Conservation (phyloP, 495 filamentous ascomycete species). For the Choiromyces venosus region DNA sequence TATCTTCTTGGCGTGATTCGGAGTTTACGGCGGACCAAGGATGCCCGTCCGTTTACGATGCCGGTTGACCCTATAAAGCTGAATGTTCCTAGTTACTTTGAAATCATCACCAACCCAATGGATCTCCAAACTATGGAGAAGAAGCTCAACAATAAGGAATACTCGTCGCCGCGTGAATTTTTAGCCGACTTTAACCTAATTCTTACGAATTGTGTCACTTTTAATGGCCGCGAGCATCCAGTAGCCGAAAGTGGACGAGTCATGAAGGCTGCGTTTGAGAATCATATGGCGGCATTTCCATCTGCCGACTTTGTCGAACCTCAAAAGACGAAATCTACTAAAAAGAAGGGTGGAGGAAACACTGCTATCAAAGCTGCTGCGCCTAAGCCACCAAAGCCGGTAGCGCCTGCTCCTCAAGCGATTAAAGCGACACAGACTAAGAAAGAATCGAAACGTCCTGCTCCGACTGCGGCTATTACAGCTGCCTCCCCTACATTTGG, state of each 20-base stretch:
- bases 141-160: slow-evolving; percentile 57
- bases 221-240: slow-evolving; percentile 74
- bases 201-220: slow-evolving; percentile 65
- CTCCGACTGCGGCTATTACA: slow-evolving; percentile 51
- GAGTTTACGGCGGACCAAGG: slow-evolving; percentile 74
- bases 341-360: slow-evolving; percentile 49
- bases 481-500: slow-evolving; percentile 63
- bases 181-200: slow-evolving; percentile 68
- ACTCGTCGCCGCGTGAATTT: slow-evolving; percentile 59
- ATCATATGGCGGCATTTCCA: slow-evolving; percentile 52
- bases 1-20: slow-evolving; percentile 53
- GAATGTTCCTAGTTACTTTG: slow-evolving; percentile 65
- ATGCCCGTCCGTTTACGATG: slow-evolving; percentile 62
- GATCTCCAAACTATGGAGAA: slow-evolving; percentile 76
- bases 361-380: slow-evolving; percentile 46
- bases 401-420: slow-evolving; percentile 36
- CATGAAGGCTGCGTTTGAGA: slow-evolving; percentile 58
- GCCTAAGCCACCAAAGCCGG: slow-evolving; percentile 24
- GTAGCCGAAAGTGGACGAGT: slow-evolving; percentile 60
- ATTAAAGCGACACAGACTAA: slow-evolving; percentile 35
- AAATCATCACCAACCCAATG: slow-evolving; percentile 68
- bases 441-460: slow-evolving; percentile 45
- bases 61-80: slow-evolving; percentile 66
- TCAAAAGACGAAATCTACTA: slow-evolving; percentile 51
- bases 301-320: slow-evolving; percentile 50